Base-by-base conservation (phyloP, 2,329 filamentous ascomycete species). In the Pyrenophora graminea region DNA sequence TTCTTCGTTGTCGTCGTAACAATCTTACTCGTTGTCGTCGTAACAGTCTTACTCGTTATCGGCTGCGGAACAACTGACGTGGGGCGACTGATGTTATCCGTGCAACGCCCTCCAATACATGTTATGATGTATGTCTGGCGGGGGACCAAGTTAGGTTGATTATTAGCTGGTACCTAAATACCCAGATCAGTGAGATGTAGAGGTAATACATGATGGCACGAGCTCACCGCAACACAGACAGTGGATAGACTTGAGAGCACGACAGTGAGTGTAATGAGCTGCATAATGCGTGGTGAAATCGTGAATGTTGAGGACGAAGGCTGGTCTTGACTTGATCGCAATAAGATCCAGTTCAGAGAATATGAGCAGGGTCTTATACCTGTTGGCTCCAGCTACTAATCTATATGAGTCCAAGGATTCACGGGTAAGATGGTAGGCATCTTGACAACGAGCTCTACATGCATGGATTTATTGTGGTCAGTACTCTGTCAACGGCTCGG, bases 121-220 rank as follows among this genome's bases (percentile, higher is more conserved):
- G 66, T 68, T 8, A 67, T 63, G 3, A 61, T 64, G 40, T 54
- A 69, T 10, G 64, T 68, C 51, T 69, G 66, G 4, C 62, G 62
- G n/a, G 57, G 55, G 18, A 61, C 62, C 0, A 64, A 43, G 8
- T 58, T 46, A 2, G 27, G 17, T 6, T 51, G 23, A 18, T 56
- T 46, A 9, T 61, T 53, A 21, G 57, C 62, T 40, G 62, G 67
- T 13, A 47, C 60, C 66, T 66, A 2, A 25, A 25, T 13, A 2
- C 0, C 12, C 4, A 21, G 15, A 19, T 58, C 25, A 50, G 47
- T 40, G 2, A 18, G 30, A 3, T 25, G 21, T 10, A 21, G 9
- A 46, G 27, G 32, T 19, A 15, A 8, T 8, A 8, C 5, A 2
- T 17, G 7, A 25, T 25, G 6, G 13, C 23, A 33, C 17, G 1